A percentile compares a stretch with the other conserved stretches of the same genome.
These are phyloP conservation scores for Fusarium keratoplasticum DNA, from an alignment of 2,329 filamentous ascomycete genomes.

Conservation along the genomic window DNA sequence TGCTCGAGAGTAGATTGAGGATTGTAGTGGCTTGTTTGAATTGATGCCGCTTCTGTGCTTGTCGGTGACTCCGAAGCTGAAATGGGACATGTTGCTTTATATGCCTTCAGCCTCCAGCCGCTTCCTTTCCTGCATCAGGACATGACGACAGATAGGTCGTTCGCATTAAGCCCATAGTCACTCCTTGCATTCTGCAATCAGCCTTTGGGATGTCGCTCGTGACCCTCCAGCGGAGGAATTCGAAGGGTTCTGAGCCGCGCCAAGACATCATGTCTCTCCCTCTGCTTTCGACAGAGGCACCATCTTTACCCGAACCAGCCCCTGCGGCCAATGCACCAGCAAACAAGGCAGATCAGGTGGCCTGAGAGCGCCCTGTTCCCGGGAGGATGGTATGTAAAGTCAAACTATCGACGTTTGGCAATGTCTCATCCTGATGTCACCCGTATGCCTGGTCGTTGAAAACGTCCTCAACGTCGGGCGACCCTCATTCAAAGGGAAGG, in stretches of 20 bases:
- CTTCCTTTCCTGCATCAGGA: conserved; percentile 23
- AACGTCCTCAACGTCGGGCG: conserved; percentile 11
- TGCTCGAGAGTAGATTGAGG: background rate
- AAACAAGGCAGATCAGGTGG: conserved; percentile 16
- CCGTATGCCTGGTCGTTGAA: conserved; percentile 7
- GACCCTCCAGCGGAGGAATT: conserved; percentile 18
- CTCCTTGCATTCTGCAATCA: conserved; percentile 22
- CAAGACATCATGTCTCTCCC: conserved; percentile 31
- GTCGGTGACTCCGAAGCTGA: background rate
- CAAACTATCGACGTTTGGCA: background rate
- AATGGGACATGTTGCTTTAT: conserved; percentile 21
- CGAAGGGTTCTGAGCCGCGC: conserved; percentile 21
- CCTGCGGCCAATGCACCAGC: conserved; percentile 28
- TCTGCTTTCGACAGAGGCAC: conserved; percentile 23
- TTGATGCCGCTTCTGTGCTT: conserved; percentile 17
- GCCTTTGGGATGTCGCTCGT: conserved; percentile 7
- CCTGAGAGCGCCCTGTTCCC: background rate
- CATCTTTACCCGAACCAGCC: conserved; percentile 32
- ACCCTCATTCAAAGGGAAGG: conserved; percentile 17
- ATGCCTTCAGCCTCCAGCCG: conserved; percentile 25
- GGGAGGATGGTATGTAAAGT: background rate
- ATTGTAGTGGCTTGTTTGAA: background rate
- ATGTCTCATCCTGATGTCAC: conserved; percentile 14
- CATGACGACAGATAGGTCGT: conserved; percentile 26
- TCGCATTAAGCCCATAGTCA: background rate